Percentiles rank a stretch among this genome's conserved stretches.
Evolutionary conservation across 257 asterid species (phyloP).

Genomic region (Osmanthus fragrans): DNA sequence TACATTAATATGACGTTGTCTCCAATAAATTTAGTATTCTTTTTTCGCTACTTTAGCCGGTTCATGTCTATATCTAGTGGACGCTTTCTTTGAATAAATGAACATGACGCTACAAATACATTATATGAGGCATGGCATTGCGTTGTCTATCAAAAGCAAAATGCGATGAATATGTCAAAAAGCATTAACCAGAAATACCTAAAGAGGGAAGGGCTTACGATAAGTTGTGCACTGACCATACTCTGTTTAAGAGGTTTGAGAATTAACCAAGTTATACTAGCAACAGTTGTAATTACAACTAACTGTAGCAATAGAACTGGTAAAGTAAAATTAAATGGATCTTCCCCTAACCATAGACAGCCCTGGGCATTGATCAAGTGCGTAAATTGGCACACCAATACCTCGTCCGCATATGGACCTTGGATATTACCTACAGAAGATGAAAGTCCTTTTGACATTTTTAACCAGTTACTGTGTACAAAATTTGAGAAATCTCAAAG

Average conservation of each 20-base stretch:
- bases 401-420: slow-evolving; percentile 38
- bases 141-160: background rate
- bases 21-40: too few relatives aligned
- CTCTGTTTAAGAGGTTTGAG: slow-evolving; percentile 55
- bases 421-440: slow-evolving; percentile 37
- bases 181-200: background rate
- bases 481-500: background rate
- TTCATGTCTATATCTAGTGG: too few relatives aligned
- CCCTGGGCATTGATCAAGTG: slow-evolving; percentile 43
- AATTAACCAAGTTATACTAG: slow-evolving; percentile 28
- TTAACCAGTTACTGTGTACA: slow-evolving; percentile 13
- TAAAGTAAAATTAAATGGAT: slow-evolving; percentile 34
- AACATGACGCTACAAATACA: background rate
- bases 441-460: background rate
- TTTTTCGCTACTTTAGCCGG: too few relatives aligned
- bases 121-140: background rate
- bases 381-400: slow-evolving; percentile 42
- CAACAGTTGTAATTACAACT: slow-evolving; percentile 24
- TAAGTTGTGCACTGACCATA: slow-evolving; percentile 57
- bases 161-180: background rate
- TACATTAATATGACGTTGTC: too few relatives aligned
- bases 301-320: slow-evolving; percentile 47
- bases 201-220: slow-evolving; percentile 45
- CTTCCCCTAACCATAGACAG: slow-evolving; percentile 45
- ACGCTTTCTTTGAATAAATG: too few relatives aligned